Base-by-base conservation (phyloP, 257 asterid genomes). In the Knoxia roxburghii region DNA sequence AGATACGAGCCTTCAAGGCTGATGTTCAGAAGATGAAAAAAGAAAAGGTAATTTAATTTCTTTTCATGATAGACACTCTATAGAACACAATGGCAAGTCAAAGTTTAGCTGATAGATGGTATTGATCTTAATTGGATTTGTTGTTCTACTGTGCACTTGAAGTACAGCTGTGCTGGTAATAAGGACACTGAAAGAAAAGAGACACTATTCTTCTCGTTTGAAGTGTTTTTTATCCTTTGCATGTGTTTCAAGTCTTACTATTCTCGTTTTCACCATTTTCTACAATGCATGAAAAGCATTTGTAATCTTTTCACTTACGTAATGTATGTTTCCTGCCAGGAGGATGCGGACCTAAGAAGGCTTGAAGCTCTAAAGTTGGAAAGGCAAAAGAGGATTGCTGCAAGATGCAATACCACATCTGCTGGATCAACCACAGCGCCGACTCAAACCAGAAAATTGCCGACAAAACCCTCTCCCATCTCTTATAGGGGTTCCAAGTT, bases 21-120 rank as follows among this genome's bases (percentile, higher is more conserved):
- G 97, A 90, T 76, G 81, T 90, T 64, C 96, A 84, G 78, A 90
- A 90, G 76, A 66, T 90, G 81, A 94, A 90, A 77, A 90, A 87
- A 76, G 96, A 94, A 73, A 80, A 94, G 99, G 98, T 89, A 79
- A n/a, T n/a, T n/a, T 52, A 52, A 53, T 69, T 65, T 9, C 72
- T 61, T 55, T 49, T 46, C 40, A 50, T 65, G 30, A 13, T 40
- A n/a, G 26, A 43, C 15, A 46, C 48, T 15, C 7, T 29, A 21
- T 27, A 21, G n/a, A 14, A 18, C 50, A 46, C 15, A 45, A 59
- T 46, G 1, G 17, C 26, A 40, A 29, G 32, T 48, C 27, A 21
- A 37, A 21, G 52, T 21, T 7, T 45, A 4, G 40, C 14, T 48
- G 8, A 8, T 26, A 59, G 39, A 15, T 59, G 54, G 50, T 24